These are phyloP conservation scores for Alternaria brassicae DNA, from an alignment of 2,329 filamentous ascomycete genomes.

Conservation along the genomic window DNA sequence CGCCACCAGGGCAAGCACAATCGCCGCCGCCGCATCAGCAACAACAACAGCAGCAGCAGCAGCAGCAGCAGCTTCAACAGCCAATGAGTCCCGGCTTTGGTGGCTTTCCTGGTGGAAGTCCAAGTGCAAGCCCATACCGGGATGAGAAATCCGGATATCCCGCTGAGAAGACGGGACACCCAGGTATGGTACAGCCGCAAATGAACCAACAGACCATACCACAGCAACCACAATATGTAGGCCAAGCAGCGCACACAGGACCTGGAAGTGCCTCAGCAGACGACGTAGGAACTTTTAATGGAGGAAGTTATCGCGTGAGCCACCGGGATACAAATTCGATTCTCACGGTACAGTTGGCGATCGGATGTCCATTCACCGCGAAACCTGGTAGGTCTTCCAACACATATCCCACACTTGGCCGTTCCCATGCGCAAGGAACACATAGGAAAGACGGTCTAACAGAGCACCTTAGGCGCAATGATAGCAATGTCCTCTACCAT, in stretches of 20 bases:
- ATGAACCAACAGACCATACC: slow-evolving; percentile 36
- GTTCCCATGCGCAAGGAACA: neutral
- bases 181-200: slow-evolving; percentile 41
- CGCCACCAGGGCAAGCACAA: slow-evolving; percentile 34
- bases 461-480: slow-evolving; percentile 70
- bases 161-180: slow-evolving; percentile 30
- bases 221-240: slow-evolving; percentile 42
- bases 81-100: slow-evolving; percentile 40
- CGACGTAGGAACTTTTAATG: slow-evolving; percentile 96
- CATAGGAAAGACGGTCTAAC: neutral
- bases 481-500: slow-evolving; percentile 93
- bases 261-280: slow-evolving; percentile 63
- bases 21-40: slow-evolving; percentile 18
- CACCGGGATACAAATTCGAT: slow-evolving; percentile 92
- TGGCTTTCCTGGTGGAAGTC: slow-evolving; percentile 30
- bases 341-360: slow-evolving; percentile 85
- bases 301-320: slow-evolving; percentile 90
- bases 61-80: slow-evolving; percentile 25
- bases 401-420: neutral
- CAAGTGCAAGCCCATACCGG: slow-evolving; percentile 33
- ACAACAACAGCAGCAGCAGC: slow-evolving; percentile 22
- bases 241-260: slow-evolving; percentile 29
- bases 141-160: slow-evolving; percentile 12
- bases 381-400: slow-evolving; percentile 69
- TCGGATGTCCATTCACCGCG: slow-evolving; percentile 81